phyloP scores from a whole-genome alignment of 495 filamentous ascomycete genomes.

The Trichoderma reesei region DNA sequence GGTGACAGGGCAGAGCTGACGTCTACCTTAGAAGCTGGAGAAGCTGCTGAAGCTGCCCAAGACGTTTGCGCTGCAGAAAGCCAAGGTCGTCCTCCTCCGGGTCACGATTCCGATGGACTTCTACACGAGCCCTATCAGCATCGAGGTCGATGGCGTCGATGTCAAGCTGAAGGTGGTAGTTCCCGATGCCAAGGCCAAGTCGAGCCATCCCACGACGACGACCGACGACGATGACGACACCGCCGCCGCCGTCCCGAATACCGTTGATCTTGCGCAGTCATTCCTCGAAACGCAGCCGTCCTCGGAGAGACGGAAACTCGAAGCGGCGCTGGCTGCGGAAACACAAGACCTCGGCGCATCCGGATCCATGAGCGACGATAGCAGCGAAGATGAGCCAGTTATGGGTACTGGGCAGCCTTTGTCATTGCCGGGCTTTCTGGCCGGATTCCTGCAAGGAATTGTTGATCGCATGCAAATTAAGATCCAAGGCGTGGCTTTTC shows the following conservation, averaged over 20 bases:
- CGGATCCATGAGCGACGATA: slow-evolving; percentile 44
- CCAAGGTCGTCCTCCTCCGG: slow-evolving; percentile 57
- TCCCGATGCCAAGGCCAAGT: slow-evolving; percentile 19
- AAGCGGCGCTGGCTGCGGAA: slow-evolving; percentile 62
- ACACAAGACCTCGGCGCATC: slow-evolving; percentile 54
- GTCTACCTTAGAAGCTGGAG: slow-evolving; percentile 57
- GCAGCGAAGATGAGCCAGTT: slow-evolving; percentile 54
- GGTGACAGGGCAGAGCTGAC: neutral
- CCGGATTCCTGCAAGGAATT: slow-evolving; percentile 73
- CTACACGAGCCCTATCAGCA: slow-evolving; percentile 64
- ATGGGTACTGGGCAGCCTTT: slow-evolving; percentile 64
- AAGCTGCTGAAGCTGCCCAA: slow-evolving; percentile 61
- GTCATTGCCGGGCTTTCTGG: slow-evolving; percentile 71
- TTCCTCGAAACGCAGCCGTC: slow-evolving; percentile 74
- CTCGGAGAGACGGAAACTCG: slow-evolving; percentile 63
- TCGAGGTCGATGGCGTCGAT: slow-evolving; percentile 69
- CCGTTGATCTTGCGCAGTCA: slow-evolving; percentile 76
- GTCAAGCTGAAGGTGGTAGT: slow-evolving; percentile 44
- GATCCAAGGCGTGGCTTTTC: slow-evolving; percentile 47
- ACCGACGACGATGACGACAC: slow-evolving; percentile 11
- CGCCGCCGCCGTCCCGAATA: slow-evolving; percentile 53
- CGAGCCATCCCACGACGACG: slow-evolving; percentile 11
- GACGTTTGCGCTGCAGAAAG: slow-evolving; percentile 56
- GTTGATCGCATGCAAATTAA: slow-evolving; percentile 66
- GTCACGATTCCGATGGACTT: slow-evolving; percentile 76